Evolutionary conservation across 139 green algal genomes (phyloP).

Genomic region (Spirogloea muscicola): DNA sequence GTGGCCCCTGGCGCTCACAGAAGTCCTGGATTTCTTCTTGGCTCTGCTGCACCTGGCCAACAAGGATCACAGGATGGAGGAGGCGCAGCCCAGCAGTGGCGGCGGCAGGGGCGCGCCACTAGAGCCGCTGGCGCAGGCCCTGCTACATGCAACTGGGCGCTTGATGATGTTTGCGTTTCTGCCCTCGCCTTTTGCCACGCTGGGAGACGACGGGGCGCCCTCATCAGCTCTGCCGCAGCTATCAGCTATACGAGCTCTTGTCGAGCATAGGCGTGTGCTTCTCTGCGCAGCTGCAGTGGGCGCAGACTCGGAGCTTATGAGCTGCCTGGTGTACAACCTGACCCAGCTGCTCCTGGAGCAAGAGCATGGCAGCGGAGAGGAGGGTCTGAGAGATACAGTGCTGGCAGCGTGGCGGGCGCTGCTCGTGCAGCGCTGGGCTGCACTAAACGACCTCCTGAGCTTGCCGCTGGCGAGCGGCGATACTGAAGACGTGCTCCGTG

Average conservation of each 20-base stretch:
- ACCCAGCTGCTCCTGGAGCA: conserved; percentile 19
- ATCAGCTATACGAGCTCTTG: too few species aligned
- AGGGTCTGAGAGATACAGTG: not conserved
- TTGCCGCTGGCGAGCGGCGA: conserved; percentile 3
- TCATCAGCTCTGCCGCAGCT: too few species aligned
- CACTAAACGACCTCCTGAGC: conserved; percentile 17
- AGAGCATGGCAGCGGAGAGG: not conserved
- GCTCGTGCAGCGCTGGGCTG: not conserved
- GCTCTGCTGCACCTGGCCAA: conserved; percentile 22
- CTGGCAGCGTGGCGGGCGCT: conserved; percentile 33
- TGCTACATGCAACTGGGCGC: conserved; percentile 18
- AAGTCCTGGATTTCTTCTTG: conserved; percentile 39
- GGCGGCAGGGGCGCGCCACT: not conserved
- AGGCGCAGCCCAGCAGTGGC: not conserved
- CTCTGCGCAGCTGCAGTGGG: too few species aligned
- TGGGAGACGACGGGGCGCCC: too few species aligned
- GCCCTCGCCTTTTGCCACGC: not conserved
- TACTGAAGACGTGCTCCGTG: conserved; percentile 24
- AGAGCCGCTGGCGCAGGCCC: conserved; percentile 7
- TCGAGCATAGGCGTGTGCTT: too few species aligned
- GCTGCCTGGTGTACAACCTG: conserved; percentile 34
- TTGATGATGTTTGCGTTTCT: conserved; percentile 41
- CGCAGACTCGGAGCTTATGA: conserved; percentile 23
- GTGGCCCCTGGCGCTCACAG: not conserved
- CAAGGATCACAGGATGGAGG: conserved; percentile 19